Conservation (phyloP, 2,329 filamentous ascomycete species). For the Xylariaceae sp. region DNA sequence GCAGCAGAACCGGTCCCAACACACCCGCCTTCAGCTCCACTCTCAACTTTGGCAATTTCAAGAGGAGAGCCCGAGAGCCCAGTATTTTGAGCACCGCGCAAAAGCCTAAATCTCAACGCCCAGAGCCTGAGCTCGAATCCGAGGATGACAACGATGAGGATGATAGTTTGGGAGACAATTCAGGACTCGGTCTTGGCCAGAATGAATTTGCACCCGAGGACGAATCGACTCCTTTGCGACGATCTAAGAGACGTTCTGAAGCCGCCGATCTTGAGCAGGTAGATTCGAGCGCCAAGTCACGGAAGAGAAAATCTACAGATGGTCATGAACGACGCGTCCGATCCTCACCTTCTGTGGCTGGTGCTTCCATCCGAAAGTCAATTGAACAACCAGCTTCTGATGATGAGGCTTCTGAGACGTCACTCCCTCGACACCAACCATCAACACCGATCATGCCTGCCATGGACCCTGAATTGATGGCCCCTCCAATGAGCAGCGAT, state of each 20-base stretch:
- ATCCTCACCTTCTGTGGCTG: constrained; percentile 33
- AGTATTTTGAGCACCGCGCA: constrained; percentile 56
- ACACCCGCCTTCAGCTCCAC: constrained; percentile 34
- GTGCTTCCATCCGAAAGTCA: constrained; percentile 17
- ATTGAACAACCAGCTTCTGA: constrained; percentile 25
- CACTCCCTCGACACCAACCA: constrained; percentile 15
- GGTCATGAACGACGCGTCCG: constrained; percentile 34
- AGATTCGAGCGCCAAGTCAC: constrained; percentile 36
- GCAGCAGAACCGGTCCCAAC: constrained; percentile 31
- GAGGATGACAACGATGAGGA: constrained; percentile 40
- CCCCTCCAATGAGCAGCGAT: constrained; percentile 53
- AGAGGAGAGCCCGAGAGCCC: constrained; percentile 54
- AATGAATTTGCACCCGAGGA: constrained; percentile 59
- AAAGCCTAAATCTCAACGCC: constrained; percentile 33
- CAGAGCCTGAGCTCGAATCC: constrained; percentile 28
- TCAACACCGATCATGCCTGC: constrained; percentile 36
- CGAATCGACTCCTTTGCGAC: constrained; percentile 63
- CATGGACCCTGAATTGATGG: constrained; percentile 47
- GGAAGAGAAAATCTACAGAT: constrained; percentile 56
- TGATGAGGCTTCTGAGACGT: constrained; percentile 22
- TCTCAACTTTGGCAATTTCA: constrained; percentile 55
- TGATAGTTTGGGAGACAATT: constrained; percentile 41
- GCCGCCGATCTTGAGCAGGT: constrained; percentile 22
- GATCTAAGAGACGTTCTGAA: constrained; percentile 38
- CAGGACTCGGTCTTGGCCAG: constrained; percentile 34